Conservation (phyloP, 1,139 yeast genomes). For the Yamadazyma atlantica region DNA sequence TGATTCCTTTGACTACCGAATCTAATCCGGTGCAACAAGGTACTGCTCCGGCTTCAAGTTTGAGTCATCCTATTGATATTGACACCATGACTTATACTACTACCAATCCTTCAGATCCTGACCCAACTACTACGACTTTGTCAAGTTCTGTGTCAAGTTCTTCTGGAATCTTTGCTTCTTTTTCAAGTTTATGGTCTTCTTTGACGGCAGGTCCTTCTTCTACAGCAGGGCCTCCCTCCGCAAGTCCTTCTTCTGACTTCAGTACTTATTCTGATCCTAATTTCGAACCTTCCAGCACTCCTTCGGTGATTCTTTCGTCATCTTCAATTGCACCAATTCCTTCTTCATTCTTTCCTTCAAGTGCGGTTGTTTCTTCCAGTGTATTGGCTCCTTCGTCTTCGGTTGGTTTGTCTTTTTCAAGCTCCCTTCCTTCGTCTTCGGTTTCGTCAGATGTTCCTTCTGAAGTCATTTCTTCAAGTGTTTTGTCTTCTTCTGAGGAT, state of each 20-base stretch:
- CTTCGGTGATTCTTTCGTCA: constrained; percentile 1
- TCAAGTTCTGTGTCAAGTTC: neutral
- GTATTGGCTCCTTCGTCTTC: neutral
- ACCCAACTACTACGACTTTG: neutral
- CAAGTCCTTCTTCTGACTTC: neutral
- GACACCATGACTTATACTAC: neutral
- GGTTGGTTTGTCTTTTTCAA: neutral
- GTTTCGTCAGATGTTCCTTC: constrained; percentile 1
- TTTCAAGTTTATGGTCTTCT: neutral
- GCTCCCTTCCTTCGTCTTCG: constrained; percentile 1
- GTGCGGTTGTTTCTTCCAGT: constrained; percentile 1
- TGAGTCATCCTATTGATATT: constrained; percentile 1
- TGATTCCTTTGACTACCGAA: constrained; percentile 4
- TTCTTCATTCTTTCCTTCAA: constrained; percentile 1
- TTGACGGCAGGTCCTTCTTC: neutral
- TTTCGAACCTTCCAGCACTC: neutral
- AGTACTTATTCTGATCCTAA: too few relatives aligned
- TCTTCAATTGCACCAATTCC: constrained; percentile 3
- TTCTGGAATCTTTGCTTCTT: neutral
- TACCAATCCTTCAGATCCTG: neutral
- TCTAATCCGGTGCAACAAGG: constrained; percentile 8
- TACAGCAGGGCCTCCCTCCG: neutral
- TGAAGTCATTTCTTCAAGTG: constrained; percentile 10
- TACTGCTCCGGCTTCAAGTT: constrained; percentile 3
- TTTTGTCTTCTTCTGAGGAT: constrained; percentile 6